Base-by-base conservation (phyloP, 73 alveolate genomes). In the Paraurostyla sp. region DNA sequence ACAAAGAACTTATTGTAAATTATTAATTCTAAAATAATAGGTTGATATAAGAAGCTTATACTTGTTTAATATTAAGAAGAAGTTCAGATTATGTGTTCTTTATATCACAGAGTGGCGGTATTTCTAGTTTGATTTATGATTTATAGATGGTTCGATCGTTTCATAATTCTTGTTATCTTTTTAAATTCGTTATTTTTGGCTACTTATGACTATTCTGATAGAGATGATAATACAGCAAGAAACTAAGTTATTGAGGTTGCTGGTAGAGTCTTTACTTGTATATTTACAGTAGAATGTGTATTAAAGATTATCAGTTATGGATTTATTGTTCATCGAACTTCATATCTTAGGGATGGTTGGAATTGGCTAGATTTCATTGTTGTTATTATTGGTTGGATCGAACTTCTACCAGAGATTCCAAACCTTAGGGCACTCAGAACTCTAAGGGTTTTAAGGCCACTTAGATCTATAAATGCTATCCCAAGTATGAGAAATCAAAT, bases 361-460 rank as follows among this genome's bases (percentile, higher is more conserved):
- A 81, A 81, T 32, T 56, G 80, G 87, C 54, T 85, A n/a, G 92
- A 85, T 49, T 68, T 85, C 46, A 50, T 71, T 20, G 92, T 85
- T n/a, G 92, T 85, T 35, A 54, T 85, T 4, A 36, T 69, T 20
- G 87, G 92, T 23, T 48, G 52, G 86, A 43, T 85, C 1, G 92
- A 85, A 43, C 41, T 85, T 0, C 30, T 85, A 16, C 87, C 87
- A 11, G 58, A 69, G 7, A 65, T 85, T 29, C 86, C 86, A 20
- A 87, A 88, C 45, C 73, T 94, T 0, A 92, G 85, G 22, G 89
- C 92, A 16, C 81, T 94, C 38, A 80, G 97, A 43, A 82, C 97
- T 2, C 60, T 94, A 43, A 80, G 98, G 75, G 91, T 94, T 51
- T 76, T 94, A 9, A 33, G 98, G 41, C 98, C 98, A 0, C 83